phyloP scores from a whole-genome alignment of 139 green algal species.

The Haematococcus lacustris region DNA sequence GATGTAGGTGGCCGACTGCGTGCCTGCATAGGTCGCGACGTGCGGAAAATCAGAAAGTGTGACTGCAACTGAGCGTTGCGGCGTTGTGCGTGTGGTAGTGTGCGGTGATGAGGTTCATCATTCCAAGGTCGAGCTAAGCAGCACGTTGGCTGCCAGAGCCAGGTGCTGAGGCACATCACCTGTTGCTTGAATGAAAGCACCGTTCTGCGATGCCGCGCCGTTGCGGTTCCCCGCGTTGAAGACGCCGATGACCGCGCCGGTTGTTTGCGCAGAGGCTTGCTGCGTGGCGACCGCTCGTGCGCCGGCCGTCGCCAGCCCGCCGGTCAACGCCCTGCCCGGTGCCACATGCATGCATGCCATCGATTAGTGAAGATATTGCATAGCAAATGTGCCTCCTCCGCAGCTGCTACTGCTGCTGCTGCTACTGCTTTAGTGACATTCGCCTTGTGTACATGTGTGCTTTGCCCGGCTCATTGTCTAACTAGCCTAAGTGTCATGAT shows the following conservation, averaged over 20 bases:
- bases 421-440: too few relatives aligned
- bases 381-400: background rate
- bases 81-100: too few relatives aligned
- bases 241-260: conserved; percentile 8
- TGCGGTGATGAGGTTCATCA: too few relatives aligned
- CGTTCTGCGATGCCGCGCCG: conserved; percentile 12
- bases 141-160: background rate
- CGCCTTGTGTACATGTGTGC: background rate
- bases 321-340: background rate
- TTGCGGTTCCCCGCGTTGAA: conserved; percentile 7
- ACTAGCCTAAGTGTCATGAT: background rate
- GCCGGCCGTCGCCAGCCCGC: conserved; percentile 1
- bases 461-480: background rate
- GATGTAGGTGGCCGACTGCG: background rate
- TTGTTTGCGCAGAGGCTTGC: background rate
- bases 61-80: too few relatives aligned
- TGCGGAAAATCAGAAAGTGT: too few relatives aligned
- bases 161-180: background rate
- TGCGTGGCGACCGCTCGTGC: conserved; percentile 8
- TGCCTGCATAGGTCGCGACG: background rate
- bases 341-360: too few relatives aligned
- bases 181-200: background rate
- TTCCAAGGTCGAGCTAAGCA: too few relatives aligned
- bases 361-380: background rate
- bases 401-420: too few relatives aligned